Base-by-base conservation (phyloP, 2,329 filamentous ascomycete genomes). In the Nemania sp. region DNA sequence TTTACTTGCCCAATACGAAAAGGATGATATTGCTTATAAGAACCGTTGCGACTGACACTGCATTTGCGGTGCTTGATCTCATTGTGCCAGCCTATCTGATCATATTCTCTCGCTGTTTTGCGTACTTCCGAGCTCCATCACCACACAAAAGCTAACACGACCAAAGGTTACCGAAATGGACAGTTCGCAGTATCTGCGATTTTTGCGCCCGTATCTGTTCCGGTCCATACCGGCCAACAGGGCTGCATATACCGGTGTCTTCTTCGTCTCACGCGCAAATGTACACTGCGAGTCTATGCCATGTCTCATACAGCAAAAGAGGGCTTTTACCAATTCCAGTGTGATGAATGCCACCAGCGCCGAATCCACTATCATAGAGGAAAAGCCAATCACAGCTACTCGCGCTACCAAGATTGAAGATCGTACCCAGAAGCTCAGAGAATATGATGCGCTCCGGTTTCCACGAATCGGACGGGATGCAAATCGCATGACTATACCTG, bases 21-120 rank as follows among this genome's bases (percentile, higher is more conserved):
- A 73, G 80, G 78, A 81, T 81, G 78, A 80, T 72, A 72, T 67
- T 68, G 67, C 71, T 74, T 70, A 74, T 74, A 75, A 80, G 78
- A 81, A 81, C 78, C 78, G 78, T 80, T 81, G 78, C 79, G 77
- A 80, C 75, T 81, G 78, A 81, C 75, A 75, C 72, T 72, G 71
- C 64, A 62, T 61, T 54, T 63, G 66, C 70, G 73, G 72, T 76
- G 76, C 68, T 72, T 81, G 78, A 81, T 80, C 75, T 75, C 70
- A 79, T 73, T 70, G 73, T 71, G 76, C 75, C 77, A 74, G 70
- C 68, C 67, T 73, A 74, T 75, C 76, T 79, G 76, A 78, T 28
- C 30, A 20, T 23, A 26, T 19, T 22, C 37, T 39, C 42, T 33
- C 36, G 34, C 14, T 51, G 39, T 17, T 17, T 36, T 53, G 47